Percentiles rank a stretch among this genome's conserved stretches.
These are phyloP conservation scores for Pseudoperonospora humuli DNA, from an alignment of 352 stramenopile genomes.

Conservation along the genomic window DNA sequence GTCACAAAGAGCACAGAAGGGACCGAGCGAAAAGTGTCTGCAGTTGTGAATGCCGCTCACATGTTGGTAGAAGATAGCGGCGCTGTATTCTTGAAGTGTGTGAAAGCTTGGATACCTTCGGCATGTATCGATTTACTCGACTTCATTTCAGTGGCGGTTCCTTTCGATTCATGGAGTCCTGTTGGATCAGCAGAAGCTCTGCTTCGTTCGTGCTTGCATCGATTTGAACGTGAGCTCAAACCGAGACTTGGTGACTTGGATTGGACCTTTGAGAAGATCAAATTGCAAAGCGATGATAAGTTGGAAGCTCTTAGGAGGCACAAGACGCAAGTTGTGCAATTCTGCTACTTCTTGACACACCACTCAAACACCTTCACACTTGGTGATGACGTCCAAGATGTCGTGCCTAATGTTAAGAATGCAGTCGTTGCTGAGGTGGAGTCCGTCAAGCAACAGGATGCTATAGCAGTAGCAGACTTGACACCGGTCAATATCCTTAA, in stretches of 20 bases:
- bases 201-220: constrained; percentile 9
- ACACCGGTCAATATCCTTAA: neutral
- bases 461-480: neutral
- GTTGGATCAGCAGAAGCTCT: neutral
- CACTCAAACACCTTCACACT: neutral
- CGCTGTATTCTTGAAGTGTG: constrained; percentile 7
- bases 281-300: neutral
- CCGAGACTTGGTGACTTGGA: constrained; percentile 3
- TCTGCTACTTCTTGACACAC: constrained; percentile 5
- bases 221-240: constrained; percentile 9
- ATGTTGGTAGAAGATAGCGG: constrained; percentile 17
- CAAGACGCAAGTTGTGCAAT: constrained; percentile 3
- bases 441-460: too few relatives aligned
- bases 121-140: constrained; percentile 2
- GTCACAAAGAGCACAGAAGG: constrained; percentile 1
- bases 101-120: constrained; percentile 5
- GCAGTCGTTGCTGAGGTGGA: neutral
- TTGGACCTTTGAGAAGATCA: constrained; percentile 4
- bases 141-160: constrained; percentile 7
- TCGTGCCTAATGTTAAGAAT: neutral
- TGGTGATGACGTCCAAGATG: neutral
- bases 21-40: neutral
- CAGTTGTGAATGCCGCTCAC: neutral
- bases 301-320: constrained; percentile 14
- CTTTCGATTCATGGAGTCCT: constrained; percentile 2